Evolutionary conservation across 352 stramenopile genomes (phyloP).

Genomic region (Globisporangium okanoganense): DNA sequence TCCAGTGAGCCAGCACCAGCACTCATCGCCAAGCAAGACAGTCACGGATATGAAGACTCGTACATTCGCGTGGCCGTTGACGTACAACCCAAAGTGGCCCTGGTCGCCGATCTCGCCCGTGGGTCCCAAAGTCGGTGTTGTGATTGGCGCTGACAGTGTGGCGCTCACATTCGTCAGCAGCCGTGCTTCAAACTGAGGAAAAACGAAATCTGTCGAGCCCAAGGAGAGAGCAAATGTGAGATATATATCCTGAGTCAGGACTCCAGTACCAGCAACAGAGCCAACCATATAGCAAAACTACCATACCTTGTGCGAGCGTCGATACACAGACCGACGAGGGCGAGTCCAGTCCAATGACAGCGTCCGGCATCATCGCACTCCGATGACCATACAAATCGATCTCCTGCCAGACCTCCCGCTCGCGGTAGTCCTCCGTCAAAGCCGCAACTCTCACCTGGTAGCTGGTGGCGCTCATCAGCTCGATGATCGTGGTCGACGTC

Average conservation of each 20-base stretch:
- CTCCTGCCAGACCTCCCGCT: constrained; percentile 37
- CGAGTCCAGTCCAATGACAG: constrained; percentile 50
- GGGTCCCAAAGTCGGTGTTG: constrained; percentile 63
- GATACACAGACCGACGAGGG: constrained; percentile 33
- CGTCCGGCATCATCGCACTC: constrained; percentile 26
- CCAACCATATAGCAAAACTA: too few relatives aligned
- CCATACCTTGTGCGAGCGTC: constrained; percentile 56
- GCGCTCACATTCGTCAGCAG: constrained; percentile 74
- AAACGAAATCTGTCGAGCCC: constrained; percentile 61
- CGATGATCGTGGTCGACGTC: constrained; percentile 87
- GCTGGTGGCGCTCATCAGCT: constrained; percentile 41
- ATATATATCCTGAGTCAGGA: neutral
- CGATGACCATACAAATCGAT: constrained; percentile 89
- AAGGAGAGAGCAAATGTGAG: neutral
- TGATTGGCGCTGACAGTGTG: constrained; percentile 20
- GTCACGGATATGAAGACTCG: neutral
- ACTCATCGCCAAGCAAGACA: neutral
- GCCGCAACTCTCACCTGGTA: constrained; percentile 83
- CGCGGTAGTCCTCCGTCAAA: constrained; percentile 67
- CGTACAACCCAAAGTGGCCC: constrained; percentile 86
- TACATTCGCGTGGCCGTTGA: constrained; percentile 86
- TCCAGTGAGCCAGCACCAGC: neutral
- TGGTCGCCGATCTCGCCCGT: constrained; percentile 85
- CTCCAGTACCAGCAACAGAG: neutral
- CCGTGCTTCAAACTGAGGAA: constrained; percentile 68